phyloP scores from a whole-genome alignment of 2,329 filamentous ascomycete genomes.

The Talaromyces sp. region DNA sequence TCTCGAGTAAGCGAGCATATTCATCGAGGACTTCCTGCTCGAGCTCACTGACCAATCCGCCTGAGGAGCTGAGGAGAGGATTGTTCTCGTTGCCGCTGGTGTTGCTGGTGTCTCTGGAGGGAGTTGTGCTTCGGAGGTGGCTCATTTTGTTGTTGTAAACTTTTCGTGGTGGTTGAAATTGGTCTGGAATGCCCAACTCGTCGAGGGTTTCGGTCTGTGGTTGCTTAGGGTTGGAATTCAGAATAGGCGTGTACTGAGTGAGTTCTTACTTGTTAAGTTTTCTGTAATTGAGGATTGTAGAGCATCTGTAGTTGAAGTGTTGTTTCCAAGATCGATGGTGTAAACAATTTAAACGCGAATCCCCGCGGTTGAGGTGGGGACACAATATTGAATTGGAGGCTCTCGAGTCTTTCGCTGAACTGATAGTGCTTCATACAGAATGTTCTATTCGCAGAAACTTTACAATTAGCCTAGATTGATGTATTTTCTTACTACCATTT shows the following conservation, averaged over 20 bases:
- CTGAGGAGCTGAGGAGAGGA: slow-evolving; percentile 37
- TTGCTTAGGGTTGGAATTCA: not conserved
- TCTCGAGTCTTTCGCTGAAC: not conserved
- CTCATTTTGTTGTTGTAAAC: not conserved
- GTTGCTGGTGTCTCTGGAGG: slow-evolving; percentile 10
- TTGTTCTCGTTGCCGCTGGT: slow-evolving; percentile 25
- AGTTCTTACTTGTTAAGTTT: not conserved
- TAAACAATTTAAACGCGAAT: slow-evolving; percentile 1
- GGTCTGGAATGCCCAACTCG: not conserved
- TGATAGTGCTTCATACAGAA: not conserved
- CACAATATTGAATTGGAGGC: not conserved
- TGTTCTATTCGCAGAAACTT: too few relatives aligned
- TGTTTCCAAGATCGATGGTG: not conserved
- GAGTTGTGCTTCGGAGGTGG: slow-evolving; percentile 9
- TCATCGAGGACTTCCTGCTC: slow-evolving; percentile 96
- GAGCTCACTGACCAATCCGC: slow-evolving; percentile 61
- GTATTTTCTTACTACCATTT: too few relatives aligned
- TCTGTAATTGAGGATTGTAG: not conserved
- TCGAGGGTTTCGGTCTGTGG: not conserved
- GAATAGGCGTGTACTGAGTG: not conserved
- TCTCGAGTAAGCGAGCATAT: slow-evolving; percentile 80
- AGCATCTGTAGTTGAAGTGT: not conserved
- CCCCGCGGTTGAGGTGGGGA: slow-evolving; percentile 3
- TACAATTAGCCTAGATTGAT: too few relatives aligned
- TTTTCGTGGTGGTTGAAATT: not conserved